Evolutionary conservation across 2,329 filamentous ascomycete genomes (phyloP).

Genomic region (Talaromyces sp.): DNA sequence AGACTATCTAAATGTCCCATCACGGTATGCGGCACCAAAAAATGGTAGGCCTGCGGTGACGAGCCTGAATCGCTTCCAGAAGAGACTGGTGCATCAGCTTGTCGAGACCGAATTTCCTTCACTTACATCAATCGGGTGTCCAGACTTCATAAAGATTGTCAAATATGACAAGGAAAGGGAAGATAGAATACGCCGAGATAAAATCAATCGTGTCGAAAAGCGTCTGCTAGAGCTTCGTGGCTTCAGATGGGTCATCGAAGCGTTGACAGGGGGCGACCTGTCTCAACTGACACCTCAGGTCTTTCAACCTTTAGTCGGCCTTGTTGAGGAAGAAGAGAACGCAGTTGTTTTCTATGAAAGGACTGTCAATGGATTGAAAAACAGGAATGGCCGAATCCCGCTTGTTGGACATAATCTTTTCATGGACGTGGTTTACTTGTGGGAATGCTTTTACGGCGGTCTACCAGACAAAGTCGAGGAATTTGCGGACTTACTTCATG

Average conservation of each 20-base stretch:
- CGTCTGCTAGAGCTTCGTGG: conserved; percentile 38
- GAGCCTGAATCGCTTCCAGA: conserved; percentile 57
- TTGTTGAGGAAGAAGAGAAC: neutral
- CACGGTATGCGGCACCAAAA: conserved; percentile 23
- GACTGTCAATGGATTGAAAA: conserved; percentile 36
- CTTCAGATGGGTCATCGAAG: conserved; percentile 48
- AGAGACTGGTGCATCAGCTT: conserved; percentile 63
- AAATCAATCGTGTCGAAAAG: conserved; percentile 26
- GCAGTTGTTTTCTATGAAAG: neutral
- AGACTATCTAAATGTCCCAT: conserved; percentile 47
- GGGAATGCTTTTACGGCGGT: conserved; percentile 56
- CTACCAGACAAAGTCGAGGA: conserved; percentile 56
- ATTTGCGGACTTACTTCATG: conserved; percentile 51
- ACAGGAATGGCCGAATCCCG: conserved; percentile 42
- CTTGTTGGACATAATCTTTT: conserved; percentile 64
- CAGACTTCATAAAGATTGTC: conserved; percentile 42
- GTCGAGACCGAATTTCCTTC: conserved; percentile 58
- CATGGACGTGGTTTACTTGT: conserved; percentile 61
- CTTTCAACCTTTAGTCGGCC: conserved; percentile 27
- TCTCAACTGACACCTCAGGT: conserved; percentile 34
- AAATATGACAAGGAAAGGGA: conserved; percentile 37
- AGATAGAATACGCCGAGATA: conserved; percentile 29
- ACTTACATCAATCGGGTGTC: conserved; percentile 38
- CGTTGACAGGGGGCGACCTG: conserved; percentile 43
- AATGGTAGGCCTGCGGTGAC: conserved; percentile 24